These are phyloP conservation scores for Fraxinus albicans DNA, from an alignment of 305 asterid species.

Conservation along the genomic window DNA sequence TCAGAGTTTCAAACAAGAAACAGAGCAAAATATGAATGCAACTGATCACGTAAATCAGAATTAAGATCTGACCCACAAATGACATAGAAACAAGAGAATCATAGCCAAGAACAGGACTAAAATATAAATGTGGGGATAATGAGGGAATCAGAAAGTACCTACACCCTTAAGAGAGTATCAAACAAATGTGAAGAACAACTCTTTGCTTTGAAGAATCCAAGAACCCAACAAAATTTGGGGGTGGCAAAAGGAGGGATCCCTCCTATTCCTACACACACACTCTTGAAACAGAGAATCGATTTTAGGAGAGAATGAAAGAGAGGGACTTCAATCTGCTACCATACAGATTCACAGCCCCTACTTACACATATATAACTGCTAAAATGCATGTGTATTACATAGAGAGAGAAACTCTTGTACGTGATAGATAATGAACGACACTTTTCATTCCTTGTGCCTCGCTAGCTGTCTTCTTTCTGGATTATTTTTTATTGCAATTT, in stretches of 20 bases:
- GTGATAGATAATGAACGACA: not conserved
- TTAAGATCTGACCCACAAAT: constrained; percentile 32
- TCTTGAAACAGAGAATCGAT: constrained; percentile 6
- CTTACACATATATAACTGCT: constrained; percentile 12
- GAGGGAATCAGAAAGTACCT: constrained; percentile 26
- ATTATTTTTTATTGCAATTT: not conserved
- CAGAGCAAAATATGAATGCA: constrained; percentile 12
- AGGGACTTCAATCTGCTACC: constrained; percentile 21
- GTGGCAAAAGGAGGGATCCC: constrained; percentile 11
- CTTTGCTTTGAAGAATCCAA: constrained; percentile 23
- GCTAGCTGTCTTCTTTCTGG: constrained; percentile 49
- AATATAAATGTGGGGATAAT: not conserved
- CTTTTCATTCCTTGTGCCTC: constrained; percentile 30
- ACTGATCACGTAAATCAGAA: constrained; percentile 2
- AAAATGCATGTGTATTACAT: constrained; percentile 8
- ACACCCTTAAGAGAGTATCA: not conserved
- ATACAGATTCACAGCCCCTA: constrained; percentile 13
- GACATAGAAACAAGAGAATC: not conserved
- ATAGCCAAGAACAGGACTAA: not conserved
- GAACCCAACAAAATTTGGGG: not conserved
- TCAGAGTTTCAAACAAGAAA: constrained; percentile 23
- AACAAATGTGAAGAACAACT: constrained; percentile 10
- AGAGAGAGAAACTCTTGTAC: not conserved
- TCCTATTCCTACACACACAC: constrained; percentile 1
- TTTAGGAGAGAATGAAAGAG: constrained; percentile 6